Conservation (phyloP, 208 protist genomes). For the Acanthamoeba sp. region DNA sequence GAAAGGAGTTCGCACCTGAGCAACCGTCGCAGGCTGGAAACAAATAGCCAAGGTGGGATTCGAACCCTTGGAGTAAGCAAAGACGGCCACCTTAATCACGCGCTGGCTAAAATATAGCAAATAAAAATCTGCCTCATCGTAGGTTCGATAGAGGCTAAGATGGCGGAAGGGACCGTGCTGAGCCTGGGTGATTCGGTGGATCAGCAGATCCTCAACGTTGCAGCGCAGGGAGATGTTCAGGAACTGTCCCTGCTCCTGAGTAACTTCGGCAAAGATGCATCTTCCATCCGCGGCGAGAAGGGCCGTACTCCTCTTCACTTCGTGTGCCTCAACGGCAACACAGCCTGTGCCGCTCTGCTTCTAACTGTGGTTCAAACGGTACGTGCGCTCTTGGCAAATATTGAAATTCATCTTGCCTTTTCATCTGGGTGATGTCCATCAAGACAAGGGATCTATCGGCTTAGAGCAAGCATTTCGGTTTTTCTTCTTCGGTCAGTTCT, state of each 20-base stretch:
- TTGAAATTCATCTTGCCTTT: background rate
- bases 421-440: too few species aligned
- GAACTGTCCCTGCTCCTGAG: background rate
- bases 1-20: too few species aligned
- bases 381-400: background rate
- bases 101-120: too few species aligned
- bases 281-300: slow-evolving; percentile 33
- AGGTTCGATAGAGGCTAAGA: too few species aligned
- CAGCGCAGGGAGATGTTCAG: slow-evolving; percentile 7
- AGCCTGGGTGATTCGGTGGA: background rate
- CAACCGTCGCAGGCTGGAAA: too few species aligned
- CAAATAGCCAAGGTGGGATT: too few species aligned
- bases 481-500: too few species aligned
- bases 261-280: background rate
- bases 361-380: background rate
- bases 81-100: too few species aligned
- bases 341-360: background rate
- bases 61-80: too few species aligned
- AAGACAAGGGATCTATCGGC: too few species aligned
- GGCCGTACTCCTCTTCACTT: slow-evolving; percentile 40
- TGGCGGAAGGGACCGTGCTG: background rate
- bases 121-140: too few species aligned
- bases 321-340: slow-evolving; percentile 43
- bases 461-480: too few species aligned
- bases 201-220: background rate